Percentiles rank a stretch among this genome's conserved stretches.
Evolutionary conservation across 345 rosid genomes (phyloP).

Genomic region (Arabis hirsuta): DNA sequence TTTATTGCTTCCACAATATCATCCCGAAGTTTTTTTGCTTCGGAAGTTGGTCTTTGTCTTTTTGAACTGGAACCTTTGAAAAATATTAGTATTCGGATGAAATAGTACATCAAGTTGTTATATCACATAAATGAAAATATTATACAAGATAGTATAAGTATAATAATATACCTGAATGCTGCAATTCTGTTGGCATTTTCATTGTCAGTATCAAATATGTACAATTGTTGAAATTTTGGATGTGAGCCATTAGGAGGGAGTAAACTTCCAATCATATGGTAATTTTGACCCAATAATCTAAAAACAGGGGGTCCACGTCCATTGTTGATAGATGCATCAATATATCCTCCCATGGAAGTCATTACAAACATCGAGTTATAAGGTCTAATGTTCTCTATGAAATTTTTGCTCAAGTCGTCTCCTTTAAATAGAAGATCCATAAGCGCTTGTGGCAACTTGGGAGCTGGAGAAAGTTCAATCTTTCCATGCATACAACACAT

Average conservation of each 20-base stretch:
- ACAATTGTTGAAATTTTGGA: constrained; percentile 14
- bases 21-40: neutral
- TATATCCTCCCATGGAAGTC: neutral
- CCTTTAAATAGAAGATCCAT: too few species aligned
- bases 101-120: too few species aligned
- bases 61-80: neutral
- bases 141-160: too few species aligned
- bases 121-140: too few species aligned
- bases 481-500: too few species aligned
- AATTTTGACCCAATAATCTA: neutral
- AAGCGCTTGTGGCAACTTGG: too few species aligned
- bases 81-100: neutral
- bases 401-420: too few species aligned
- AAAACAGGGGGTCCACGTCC: constrained; percentile 8
- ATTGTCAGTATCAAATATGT: constrained; percentile 18
- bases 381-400: neutral
- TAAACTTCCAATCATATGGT: constrained; percentile 9
- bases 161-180: neutral
- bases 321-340: neutral
- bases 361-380: constrained; percentile 4
- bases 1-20: neutral
- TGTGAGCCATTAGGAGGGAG: neutral
- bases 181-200: constrained; percentile 18
- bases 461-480: too few species aligned
- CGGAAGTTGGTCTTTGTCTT: neutral